Evolutionary conservation across 139 green algal genomes (phyloP), one percentile per base, ranked within the genome.

Genomic region (Picochlorum sp.): DNA sequence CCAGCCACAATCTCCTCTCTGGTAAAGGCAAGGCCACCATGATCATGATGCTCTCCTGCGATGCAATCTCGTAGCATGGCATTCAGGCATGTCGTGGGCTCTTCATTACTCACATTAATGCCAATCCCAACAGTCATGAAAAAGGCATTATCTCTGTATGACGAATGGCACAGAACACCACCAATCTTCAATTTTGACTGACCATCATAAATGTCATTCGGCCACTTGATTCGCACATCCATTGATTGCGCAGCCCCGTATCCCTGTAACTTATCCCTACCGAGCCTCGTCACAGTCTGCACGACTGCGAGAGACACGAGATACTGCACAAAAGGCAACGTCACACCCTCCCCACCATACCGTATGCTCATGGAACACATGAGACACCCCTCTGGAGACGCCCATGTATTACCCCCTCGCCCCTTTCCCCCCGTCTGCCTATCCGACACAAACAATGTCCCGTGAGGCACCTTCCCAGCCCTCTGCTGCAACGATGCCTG

Each of bases 241-340:
- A 88, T n/a, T 11, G 41, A 14, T 3, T 66, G 15, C 15, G 6
- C 18, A 47, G n/a, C 4, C 4, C 4, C 16, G 2, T 21, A 0
- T 28, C 49, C 26, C 15, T 23, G 56, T 10, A 16, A 10, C 14
- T 45, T 30, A 28, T 30, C 18, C 31, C 34, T 41, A 65, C 60
- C 11, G 70, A 78, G 11, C 68, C 52, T 52, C 49, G 82, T 74
- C 15, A 95, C 69, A 7, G 84, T 92, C 24, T 84, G 68, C 18
- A 95, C 76, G n/a, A 97, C 77, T 2, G 87, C 92, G 21, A 98
- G 68, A 28, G 81, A 91, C 1, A 91, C 77, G 11, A 97, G 70
- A 62, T 98, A 98, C 72, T 98, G 95, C 24, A 98, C 71, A 72
- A 96, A 96, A 6, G 88, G 86, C 34, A 96, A 74, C 18, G 80